A percentile compares a stretch with the other conserved stretches of the same genome.
phyloP scores from a whole-genome alignment of 306 rosid species.

The Lupinus albus region DNA sequence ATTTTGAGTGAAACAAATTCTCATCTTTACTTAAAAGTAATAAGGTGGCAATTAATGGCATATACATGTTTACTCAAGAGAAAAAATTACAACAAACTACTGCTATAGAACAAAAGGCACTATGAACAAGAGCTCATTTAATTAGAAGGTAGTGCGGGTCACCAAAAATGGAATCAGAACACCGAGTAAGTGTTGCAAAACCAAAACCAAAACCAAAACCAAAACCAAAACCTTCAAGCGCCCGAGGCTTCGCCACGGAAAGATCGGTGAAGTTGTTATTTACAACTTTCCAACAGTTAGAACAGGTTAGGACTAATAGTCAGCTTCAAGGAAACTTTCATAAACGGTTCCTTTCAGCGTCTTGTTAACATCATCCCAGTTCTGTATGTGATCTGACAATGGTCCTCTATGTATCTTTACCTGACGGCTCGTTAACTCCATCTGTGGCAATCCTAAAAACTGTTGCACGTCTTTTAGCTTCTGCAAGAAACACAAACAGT shows the following conservation, averaged over 20 bases:
- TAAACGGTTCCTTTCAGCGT: conserved; percentile 67
- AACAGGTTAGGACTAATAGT: conserved; percentile 51
- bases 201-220: conserved; percentile 30
- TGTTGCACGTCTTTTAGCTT: conserved; percentile 69
- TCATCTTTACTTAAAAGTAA: conserved; percentile 32
- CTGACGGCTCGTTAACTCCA: conserved; percentile 74
- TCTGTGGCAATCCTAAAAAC: conserved; percentile 69
- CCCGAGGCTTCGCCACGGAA: conserved; percentile 39
- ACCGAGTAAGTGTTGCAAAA: conserved; percentile 34
- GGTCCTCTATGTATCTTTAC: conserved; percentile 83
- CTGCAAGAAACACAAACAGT: conserved; percentile 53
- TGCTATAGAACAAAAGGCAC: conserved; percentile 12
- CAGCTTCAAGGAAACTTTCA: conserved; percentile 69
- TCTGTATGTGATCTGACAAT: conserved; percentile 66
- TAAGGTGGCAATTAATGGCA: conserved; percentile 39
- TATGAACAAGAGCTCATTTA: conserved; percentile 50
- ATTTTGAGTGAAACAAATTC: conserved; percentile 35
- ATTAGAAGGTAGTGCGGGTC: conserved; percentile 11
- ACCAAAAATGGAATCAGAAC: conserved; percentile 28
- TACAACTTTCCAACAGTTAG: conserved; percentile 55
- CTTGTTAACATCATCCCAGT: conserved; percentile 85
- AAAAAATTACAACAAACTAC: neutral
- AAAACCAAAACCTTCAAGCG: neutral
- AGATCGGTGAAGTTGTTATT: conserved; percentile 52
- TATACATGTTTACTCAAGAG: conserved; percentile 46